Evolutionary conservation across 164 flowering plant genomes (phyloP).

Genomic region (Sedum album): DNA sequence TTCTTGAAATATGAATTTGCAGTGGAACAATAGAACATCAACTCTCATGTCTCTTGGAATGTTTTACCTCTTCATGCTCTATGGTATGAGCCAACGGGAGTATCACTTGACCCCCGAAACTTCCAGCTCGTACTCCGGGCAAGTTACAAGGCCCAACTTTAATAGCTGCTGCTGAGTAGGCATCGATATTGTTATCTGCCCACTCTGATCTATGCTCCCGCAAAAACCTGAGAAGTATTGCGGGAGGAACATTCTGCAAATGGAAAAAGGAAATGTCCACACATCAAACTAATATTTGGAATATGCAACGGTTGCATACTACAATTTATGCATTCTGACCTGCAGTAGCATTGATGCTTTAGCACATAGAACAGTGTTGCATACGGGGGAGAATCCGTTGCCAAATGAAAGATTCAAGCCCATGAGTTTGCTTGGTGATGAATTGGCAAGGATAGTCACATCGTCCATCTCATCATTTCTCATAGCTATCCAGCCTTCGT

Average conservation of each 20-base stretch:
- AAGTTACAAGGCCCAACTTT: constrained; percentile 70
- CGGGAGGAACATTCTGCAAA: constrained; percentile 93
- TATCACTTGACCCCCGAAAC: constrained; percentile 73
- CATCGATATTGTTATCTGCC: constrained; percentile 88
- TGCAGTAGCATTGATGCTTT: constrained; percentile 97
- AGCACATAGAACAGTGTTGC: constrained; percentile 76
- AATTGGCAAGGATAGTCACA: constrained; percentile 77
- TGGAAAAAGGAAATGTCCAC: background rate
- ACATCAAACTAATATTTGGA: background rate
- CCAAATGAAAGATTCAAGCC: constrained; percentile 50
- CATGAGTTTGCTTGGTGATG: constrained; percentile 71
- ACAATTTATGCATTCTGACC: constrained; percentile 28
- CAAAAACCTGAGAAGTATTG: constrained; percentile 78
- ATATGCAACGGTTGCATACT: background rate
- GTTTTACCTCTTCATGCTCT: constrained; percentile 89
- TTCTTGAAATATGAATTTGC: background rate
- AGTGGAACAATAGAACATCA: background rate
- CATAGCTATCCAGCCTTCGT: constrained; percentile 92
- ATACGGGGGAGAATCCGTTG: constrained; percentile 62
- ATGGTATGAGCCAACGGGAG: constrained; percentile 90
- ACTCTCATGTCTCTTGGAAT: background rate
- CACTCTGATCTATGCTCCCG: constrained; percentile 98
- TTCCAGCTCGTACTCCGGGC: constrained; percentile 63
- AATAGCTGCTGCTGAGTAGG: constrained; percentile 75
- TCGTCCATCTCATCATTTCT: constrained; percentile 89